These are phyloP conservation scores for Globisporangium paddicum DNA, from an alignment of 352 stramenopile species.

Conservation along the genomic window DNA sequence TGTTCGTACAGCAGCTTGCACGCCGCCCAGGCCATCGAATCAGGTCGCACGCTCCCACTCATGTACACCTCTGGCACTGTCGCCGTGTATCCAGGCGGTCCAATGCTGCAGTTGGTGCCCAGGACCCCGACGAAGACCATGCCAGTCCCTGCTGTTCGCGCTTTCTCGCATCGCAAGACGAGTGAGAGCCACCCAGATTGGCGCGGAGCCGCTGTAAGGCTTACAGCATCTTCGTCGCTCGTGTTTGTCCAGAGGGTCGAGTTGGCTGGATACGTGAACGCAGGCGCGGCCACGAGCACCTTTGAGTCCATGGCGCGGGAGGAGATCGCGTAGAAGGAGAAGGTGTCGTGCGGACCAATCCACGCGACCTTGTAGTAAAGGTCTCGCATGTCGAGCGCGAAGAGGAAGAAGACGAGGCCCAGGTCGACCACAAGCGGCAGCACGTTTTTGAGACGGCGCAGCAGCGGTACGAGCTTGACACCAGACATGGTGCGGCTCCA, in stretches of 20 bases:
- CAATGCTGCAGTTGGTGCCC: conserved; percentile 3
- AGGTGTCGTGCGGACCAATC: conserved; percentile 42
- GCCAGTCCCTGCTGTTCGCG: neutral
- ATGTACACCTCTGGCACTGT: conserved; percentile 12
- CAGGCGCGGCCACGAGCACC: neutral
- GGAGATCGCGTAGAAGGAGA: conserved; percentile 29
- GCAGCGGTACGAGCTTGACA: neutral
- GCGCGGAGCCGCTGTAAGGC: neutral
- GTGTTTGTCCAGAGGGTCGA: conserved; percentile 1
- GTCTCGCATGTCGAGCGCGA: conserved; percentile 31
- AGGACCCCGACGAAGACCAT: conserved; percentile 14
- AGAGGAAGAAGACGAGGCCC: conserved; percentile 8
- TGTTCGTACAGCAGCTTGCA: conserved; percentile 38
- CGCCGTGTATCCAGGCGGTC: neutral
- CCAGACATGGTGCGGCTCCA: neutral
- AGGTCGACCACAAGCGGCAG: conserved; percentile 5
- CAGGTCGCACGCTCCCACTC: conserved; percentile 30
- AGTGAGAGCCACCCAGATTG: conserved; percentile 3
- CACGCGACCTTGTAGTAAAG: conserved; percentile 51
- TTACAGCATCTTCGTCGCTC: neutral
- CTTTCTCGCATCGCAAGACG: neutral
- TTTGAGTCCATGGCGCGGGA: conserved; percentile 13
- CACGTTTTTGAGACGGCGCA: neutral
- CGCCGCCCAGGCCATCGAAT: conserved; percentile 44
- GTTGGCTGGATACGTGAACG: neutral